Base-by-base conservation (phyloP, 805 yeast genomes). In the Allodekkera sacchari region DNA sequence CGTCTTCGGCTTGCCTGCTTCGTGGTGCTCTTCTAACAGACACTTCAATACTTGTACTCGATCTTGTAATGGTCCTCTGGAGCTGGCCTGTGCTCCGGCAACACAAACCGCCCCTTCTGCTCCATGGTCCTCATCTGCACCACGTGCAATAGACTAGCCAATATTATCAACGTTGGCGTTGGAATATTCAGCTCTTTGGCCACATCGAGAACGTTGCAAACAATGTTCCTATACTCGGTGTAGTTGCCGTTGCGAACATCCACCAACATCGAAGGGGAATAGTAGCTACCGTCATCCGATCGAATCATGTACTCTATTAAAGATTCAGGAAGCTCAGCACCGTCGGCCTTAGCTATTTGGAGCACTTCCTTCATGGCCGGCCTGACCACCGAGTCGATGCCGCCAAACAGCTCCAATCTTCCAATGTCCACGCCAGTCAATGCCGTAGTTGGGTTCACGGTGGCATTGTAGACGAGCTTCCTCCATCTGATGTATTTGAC, bases 201-300 rank as follows among this genome's bases (percentile, higher is more conserved):
- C 22, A 49, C 45, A 1, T 44, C 47, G 32, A 55, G 36, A n/a
- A 59, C 60, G 20, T 64, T 67, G 16, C 71, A 71, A 24, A 67
- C 33, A 31, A 67, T 64, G 18, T 57, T 57, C 30, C 61, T 64
- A 35, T 63, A 56, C 45, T 67, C 74, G 32, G 61, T 54, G 32
- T 54, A 57, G 30, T 65, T 58, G 12, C 57, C 57, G 37, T 66
- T 61, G 39, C 64, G 49, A 14, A 55, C 47, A 38, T 67, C 73
- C n/a, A 67, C 61, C 30, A 62, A 46, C 73, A 67, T 67, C 8
- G 72, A 67, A 5, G 71, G 71, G 20, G 64, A 51, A 34, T 63
- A 67, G 47, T 59, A 55, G 27, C 45, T 53, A 7, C 55, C 57
- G 20, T 57, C 66, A 39, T 59, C 63, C 18, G 63, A 57, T 42